Evolutionary conservation across 1,139 yeast species (phyloP).

Genomic region (Blastobotrys malaysiensis): DNA sequence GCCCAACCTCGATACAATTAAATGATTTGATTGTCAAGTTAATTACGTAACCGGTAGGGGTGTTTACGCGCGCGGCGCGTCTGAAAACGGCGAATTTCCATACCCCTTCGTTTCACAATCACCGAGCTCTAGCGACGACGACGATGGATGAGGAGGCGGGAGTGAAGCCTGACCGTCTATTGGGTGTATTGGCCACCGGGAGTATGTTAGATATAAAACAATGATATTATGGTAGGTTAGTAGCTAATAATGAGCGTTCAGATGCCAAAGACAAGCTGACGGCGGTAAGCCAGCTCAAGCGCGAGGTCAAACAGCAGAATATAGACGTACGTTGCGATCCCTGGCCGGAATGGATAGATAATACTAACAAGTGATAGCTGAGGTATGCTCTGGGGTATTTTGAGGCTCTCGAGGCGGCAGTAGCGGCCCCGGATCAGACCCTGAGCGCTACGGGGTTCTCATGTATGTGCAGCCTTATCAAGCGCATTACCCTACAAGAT

Average conservation of each 20-base stretch:
- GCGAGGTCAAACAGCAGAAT: constrained; percentile 50
- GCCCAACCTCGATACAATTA: too few species aligned
- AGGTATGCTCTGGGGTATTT: constrained; percentile 50
- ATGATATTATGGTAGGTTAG: not conserved
- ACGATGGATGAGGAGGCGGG: not conserved
- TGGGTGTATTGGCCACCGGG: not conserved
- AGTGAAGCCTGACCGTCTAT: not conserved
- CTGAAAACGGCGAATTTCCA: not conserved
- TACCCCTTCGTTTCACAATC: not conserved
- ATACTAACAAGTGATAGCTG: constrained; percentile 6
- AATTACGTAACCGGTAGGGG: not conserved
- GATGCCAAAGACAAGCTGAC: constrained; percentile 36
- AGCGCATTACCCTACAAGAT: constrained; percentile 72
- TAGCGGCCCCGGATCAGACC: constrained; percentile 39
- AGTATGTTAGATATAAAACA: not conserved
- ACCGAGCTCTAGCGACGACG: not conserved
- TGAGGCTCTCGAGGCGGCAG: constrained; percentile 49
- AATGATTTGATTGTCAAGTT: not conserved
- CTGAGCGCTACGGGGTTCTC: constrained; percentile 53
- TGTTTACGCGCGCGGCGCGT: not conserved
- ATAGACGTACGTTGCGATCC: not conserved
- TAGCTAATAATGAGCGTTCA: constrained; percentile 4
- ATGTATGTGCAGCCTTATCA: constrained; percentile 67
- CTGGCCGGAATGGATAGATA: not conserved
- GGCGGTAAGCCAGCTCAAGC: constrained; percentile 49